phyloP scores from a whole-genome alignment of 257 asterid species.

The Lavandula angustifolia region DNA sequence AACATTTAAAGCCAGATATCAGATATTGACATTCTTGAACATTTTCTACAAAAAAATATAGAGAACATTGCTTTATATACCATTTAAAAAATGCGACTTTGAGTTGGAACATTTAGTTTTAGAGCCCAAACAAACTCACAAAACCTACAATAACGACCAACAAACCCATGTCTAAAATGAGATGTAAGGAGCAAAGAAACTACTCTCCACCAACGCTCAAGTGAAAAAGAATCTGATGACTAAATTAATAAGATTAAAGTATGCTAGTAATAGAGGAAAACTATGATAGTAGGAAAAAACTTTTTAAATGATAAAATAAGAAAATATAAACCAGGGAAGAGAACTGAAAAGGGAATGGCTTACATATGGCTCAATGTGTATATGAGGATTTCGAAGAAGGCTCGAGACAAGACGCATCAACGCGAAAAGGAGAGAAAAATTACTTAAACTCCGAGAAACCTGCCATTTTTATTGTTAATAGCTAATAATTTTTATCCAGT shows the following conservation, averaged over 20 bases:
- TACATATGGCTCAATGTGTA: constrained; percentile 95
- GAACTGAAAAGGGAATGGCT: constrained; percentile 36
- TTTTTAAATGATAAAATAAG: neutral
- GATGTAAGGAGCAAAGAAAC: neutral
- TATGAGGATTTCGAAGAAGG: constrained; percentile 90
- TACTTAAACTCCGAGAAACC: constrained; percentile 85
- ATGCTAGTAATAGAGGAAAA: neutral
- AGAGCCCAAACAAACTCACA: neutral
- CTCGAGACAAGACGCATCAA: constrained; percentile 96
- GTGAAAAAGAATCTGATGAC: too few species aligned
- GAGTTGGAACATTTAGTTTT: neutral
- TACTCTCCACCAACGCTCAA: too few species aligned
- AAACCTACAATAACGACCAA: neutral
- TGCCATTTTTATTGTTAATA: constrained; percentile 39
- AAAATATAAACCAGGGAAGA: neutral
- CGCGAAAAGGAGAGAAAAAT: constrained; percentile 72
- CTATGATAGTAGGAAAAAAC: constrained; percentile 11
- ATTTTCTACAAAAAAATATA: neutral
- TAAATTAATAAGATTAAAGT: neutral
- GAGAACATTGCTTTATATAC: constrained; percentile 1
- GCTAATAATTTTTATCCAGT: constrained; percentile 1
- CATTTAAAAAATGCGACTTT: neutral
- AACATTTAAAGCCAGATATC: constrained; percentile 11
- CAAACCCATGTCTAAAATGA: neutral
- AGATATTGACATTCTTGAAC: constrained; percentile 22